Conservation (phyloP, 2,329 filamentous ascomycete species). For the Diaporthe ampelina region DNA sequence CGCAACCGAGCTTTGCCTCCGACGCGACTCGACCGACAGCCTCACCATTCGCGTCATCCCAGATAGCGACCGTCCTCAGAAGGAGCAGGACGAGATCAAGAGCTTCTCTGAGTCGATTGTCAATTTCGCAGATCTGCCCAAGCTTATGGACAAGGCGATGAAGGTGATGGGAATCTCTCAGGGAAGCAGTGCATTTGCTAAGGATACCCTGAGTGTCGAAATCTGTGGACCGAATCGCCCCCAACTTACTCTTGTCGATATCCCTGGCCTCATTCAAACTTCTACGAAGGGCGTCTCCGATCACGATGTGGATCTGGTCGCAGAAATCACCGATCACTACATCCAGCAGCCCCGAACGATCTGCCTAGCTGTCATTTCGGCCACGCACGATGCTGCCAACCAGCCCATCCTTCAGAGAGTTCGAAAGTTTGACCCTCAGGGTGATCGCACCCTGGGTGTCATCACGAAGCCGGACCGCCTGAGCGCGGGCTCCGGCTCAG, state of each 20-base stretch:
- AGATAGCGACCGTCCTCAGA: background rate
- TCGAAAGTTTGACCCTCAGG: conserved; percentile 7
- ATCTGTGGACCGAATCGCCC: conserved; percentile 30
- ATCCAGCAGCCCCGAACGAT: conserved; percentile 33
- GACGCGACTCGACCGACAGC: background rate
- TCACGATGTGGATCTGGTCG: background rate
- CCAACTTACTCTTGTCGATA: conserved; percentile 33
- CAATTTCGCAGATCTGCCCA: background rate
- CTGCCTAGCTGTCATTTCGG: conserved; percentile 26
- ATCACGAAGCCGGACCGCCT: conserved; percentile 34
- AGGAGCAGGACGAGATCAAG: conserved; percentile 13
- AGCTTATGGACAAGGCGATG: conserved; percentile 14
- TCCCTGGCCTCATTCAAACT: conserved; percentile 32
- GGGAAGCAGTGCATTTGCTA: conserved; percentile 4
- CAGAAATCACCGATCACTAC: conserved; percentile 21
- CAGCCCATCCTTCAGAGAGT: conserved; percentile 29
- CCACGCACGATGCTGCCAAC: conserved; percentile 31
- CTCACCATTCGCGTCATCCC: conserved; percentile 29
- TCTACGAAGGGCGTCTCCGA: conserved; percentile 17
- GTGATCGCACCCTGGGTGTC: conserved; percentile 24
- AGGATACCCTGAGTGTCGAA: conserved; percentile 30
- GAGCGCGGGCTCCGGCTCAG: conserved; percentile 5
- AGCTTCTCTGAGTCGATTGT: background rate
- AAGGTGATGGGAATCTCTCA: conserved; percentile 24
- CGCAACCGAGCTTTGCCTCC: conserved; percentile 36